phyloP scores from a whole-genome alignment of 1,139 yeast genomes.

The Lodderomyces parapsilosis region DNA sequence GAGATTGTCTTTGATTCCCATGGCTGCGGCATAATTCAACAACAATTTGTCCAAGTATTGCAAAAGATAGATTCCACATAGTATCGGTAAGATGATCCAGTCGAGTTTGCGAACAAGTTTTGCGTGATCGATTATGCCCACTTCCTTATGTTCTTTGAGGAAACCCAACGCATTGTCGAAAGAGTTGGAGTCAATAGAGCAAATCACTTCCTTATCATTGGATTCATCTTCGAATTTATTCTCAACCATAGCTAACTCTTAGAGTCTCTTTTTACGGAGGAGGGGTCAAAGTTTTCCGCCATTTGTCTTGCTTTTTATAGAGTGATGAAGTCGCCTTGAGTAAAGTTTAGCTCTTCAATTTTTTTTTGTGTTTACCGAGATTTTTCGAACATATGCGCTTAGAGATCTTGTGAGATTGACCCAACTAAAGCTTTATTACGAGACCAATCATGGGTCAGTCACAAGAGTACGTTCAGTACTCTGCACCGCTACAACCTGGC shows the following conservation, averaged over 20 bases:
- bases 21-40: constrained; percentile 48
- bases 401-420: too few species aligned
- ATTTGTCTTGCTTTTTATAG: not conserved
- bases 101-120: constrained; percentile 27
- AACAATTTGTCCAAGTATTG: constrained; percentile 47
- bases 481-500: too few species aligned
- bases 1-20: constrained; percentile 43
- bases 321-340: not conserved
- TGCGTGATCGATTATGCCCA: constrained; percentile 5
- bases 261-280: not conserved
- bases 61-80: constrained; percentile 40
- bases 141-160: constrained; percentile 10
- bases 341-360: too few species aligned
- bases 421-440: too few species aligned
- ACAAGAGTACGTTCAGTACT: too few species aligned
- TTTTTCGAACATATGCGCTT: not conserved
- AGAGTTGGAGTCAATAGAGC: not conserved
- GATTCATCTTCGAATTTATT: not conserved
- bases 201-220: not conserved
- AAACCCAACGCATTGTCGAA: constrained; percentile 15
- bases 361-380: not conserved
- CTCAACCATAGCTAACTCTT: not conserved
- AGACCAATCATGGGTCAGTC: too few species aligned
- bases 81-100: constrained; percentile 28
- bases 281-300: not conserved